Evolutionary conservation across 495 filamentous ascomycete species (phyloP), one percentile per base, ranked within the genome.

Genomic region (Xylaria flabelliformis): DNA sequence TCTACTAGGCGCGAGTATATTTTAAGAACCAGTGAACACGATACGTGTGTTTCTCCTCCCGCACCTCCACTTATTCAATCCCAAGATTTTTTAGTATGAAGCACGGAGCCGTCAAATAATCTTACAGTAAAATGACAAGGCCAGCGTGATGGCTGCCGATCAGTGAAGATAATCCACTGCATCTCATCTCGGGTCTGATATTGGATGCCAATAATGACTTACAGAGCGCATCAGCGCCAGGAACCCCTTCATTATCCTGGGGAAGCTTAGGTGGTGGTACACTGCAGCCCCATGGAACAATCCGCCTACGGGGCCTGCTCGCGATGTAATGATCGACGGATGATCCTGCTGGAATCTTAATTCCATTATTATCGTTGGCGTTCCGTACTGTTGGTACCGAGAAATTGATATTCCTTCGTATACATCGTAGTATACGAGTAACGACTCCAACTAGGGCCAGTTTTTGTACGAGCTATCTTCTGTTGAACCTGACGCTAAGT

Each of bases 301-400:
- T 5, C 58, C 58, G 26, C 21, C 29, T 36, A 26, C 29, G 32
- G 56, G 12, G 56, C 56, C 42, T 26, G 36, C 15, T 26, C 2
- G 29, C 39, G 61, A 63, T 63, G 39, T 42, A 64, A 26, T n/a
- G 26, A 56, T 67, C 65, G 65, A 56, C 65, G 19, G 41, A 67
- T 50, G 65, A 67, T 67, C 65, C 34, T 29, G 34, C 34, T 32
- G n/a, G 21, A 55, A 56, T 56, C 48, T 34, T 4, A 21, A 67
- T 56, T 29, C 42, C 65, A 56, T 56, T n/a, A 19, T 53, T 19
- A 39, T 66, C 46, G 48, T 32, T 42, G 32, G 39, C 64, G 41
- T 36, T 29, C 44, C 64, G 24, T 29, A 5, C 42, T 51, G 44
- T 39, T 53, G 64, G 64, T 51, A 66, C 10, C 46, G n/a, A 19